Percentiles rank a stretch among this genome's conserved stretches.
Conservation (phyloP, 257 asterid genomes). For the Nicotiana otophora region DNA sequence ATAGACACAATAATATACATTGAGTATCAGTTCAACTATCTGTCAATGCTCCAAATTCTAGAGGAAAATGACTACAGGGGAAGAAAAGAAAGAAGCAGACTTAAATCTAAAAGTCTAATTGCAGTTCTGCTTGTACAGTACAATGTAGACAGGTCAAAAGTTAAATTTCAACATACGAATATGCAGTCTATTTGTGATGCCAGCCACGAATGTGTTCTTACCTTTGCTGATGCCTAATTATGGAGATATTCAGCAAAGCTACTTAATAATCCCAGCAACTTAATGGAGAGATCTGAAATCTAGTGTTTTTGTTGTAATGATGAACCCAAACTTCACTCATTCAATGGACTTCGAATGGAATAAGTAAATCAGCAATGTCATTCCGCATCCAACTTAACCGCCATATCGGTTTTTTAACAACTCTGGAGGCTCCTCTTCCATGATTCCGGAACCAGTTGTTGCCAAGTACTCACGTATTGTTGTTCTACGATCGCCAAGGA, state of each 20-base stretch:
- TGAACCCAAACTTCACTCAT: neutral
- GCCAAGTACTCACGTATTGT: constrained; percentile 72
- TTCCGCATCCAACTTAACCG: constrained; percentile 36
- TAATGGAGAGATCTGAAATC: neutral
- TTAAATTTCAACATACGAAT: neutral
- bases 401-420: constrained; percentile 66
- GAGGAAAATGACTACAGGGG: neutral
- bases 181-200: neutral
- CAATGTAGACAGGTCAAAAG: neutral
- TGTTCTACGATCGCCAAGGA: constrained; percentile 81
- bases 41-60: neutral
- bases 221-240: neutral
- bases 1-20: no score
- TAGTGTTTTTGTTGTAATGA: neutral
- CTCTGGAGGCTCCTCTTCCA: constrained; percentile 91
- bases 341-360: neutral
- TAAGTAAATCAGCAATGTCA: neutral
- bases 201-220: neutral
- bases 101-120: neutral
- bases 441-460: constrained; percentile 63
- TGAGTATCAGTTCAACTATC: no score
- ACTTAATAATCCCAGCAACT: neutral
- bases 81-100: neutral
- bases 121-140: neutral
- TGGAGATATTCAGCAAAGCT: neutral